Evolutionary conservation across 371 early-diverging fungal species (phyloP), one percentile per base, ranked within the genome.

Genomic region (Mortierella sp.): DNA sequence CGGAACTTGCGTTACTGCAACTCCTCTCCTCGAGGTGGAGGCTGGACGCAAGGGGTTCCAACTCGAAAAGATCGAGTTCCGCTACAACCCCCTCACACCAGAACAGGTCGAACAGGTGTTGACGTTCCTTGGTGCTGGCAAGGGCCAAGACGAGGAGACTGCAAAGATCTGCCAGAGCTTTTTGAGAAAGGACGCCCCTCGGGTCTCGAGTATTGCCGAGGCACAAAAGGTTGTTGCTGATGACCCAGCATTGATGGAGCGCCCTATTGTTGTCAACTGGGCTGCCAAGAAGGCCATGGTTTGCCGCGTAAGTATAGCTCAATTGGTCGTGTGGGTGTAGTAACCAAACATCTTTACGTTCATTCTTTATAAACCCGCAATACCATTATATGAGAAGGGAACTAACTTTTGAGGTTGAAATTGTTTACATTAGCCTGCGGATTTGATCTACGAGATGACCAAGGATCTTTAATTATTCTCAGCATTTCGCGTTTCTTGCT

Each of bases 211-310:
- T 12, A 32, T 68, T 24, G 64, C 24, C 0, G 74, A 74, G 26
- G 74, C 63, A 5, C 14, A 64, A 49, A 47, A 45, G 3, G 47
- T 64, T n/a, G 32, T 74, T 10, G 68, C 47, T 20, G 60, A 74
- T 16, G 61, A 74, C 39, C 65, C 65, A 12, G 47, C 63, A 11
- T 6, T 64, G 58, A 64, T 74, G 74, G 59, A 68, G 60, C 45
- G 74, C 5, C 74, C 74, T 24, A 57, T 74, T 30, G 64, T 74
- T 47, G 74, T 74, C 68, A 74, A 74, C 26, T 74, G 74, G 74
- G 65, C 55, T 5, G 61, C 22, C 16, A 58, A 74, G 43, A 68
- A 64, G 65, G 74, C 74, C 16, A 49, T 60, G 51, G 58, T 74
- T 35, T 68, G 68, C 18, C 64, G 74, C n/a, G 72, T 70, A 70